These are phyloP conservation scores for Phytopythium sindhum DNA, from an alignment of 352 stramenopile genomes.

Conservation along the genomic window DNA sequence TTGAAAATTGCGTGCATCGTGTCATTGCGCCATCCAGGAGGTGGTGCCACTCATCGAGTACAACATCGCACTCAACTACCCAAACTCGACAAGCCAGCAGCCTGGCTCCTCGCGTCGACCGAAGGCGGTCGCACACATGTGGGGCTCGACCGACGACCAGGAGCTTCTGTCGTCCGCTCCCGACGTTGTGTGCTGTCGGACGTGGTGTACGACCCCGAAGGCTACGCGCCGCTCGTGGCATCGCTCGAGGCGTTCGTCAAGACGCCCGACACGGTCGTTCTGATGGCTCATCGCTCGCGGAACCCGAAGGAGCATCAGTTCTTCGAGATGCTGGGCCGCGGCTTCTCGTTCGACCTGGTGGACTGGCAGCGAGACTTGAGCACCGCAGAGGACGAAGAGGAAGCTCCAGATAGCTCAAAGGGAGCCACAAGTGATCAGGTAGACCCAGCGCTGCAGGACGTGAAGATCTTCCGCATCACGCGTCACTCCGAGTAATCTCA, in stretches of 20 bases:
- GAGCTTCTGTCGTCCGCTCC: slow-evolving; percentile 28
- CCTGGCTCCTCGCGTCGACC: slow-evolving; percentile 8
- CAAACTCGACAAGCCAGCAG: neutral
- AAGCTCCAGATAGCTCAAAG: slow-evolving; percentile 12
- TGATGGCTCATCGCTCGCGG: slow-evolving; percentile 76
- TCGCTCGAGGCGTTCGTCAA: slow-evolving; percentile 45
- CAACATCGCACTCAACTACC: slow-evolving; percentile 74
- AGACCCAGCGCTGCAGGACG: slow-evolving; percentile 47
- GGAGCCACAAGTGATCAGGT: neutral
- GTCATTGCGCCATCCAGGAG: slow-evolving; percentile 29
- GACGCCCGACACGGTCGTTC: slow-evolving; percentile 35
- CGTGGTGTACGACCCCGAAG: slow-evolving; percentile 78
- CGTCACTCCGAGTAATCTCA: slow-evolving; percentile 3
- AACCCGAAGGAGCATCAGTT: slow-evolving; percentile 83
- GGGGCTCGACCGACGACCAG: slow-evolving; percentile 39
- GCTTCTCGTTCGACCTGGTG: slow-evolving; percentile 43
- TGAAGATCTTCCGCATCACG: slow-evolving; percentile 67
- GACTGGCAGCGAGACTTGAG: slow-evolving; percentile 33
- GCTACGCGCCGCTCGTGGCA: slow-evolving; percentile 60
- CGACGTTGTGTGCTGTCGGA: slow-evolving; percentile 77
- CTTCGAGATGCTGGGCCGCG: slow-evolving; percentile 51
- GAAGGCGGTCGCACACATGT: slow-evolving; percentile 42
- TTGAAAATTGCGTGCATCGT: no score
- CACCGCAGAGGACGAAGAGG: slow-evolving; percentile 10
- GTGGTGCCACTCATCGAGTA: slow-evolving; percentile 72